A percentile compares a stretch with the other conserved stretches of the same genome.
These are phyloP conservation scores for Flaveria ramosissima DNA, from an alignment of 129 eudicot genomes.

Conservation along the genomic window DNA sequence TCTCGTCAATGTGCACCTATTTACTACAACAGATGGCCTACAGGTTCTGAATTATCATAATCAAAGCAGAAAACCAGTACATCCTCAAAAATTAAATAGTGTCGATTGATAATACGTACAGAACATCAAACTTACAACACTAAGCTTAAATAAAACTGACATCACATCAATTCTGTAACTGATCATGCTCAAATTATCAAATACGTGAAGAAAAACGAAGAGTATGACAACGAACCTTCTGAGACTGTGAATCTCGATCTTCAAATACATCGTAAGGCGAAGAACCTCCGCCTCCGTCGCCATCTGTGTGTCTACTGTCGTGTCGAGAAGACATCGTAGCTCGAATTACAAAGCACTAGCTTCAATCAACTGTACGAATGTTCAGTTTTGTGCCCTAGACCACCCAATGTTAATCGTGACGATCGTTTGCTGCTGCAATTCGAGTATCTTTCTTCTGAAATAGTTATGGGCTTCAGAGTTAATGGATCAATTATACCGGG, in stretches of 20 bases:
- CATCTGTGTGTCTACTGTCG: constrained; percentile 39
- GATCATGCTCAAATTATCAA: not conserved
- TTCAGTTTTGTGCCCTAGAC: constrained; percentile 37
- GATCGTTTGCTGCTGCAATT: not conserved
- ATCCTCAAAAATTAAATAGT: not conserved
- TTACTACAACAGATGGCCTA: not conserved
- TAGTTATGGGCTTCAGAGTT: not conserved
- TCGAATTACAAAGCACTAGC: constrained; percentile 20
- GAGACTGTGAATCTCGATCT: constrained; percentile 54
- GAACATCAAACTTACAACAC: not conserved
- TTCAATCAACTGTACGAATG: constrained; percentile 10
- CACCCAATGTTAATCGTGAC: constrained; percentile 7
- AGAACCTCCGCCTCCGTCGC: constrained; percentile 49
- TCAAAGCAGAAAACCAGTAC: not conserved
- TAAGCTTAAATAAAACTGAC: constrained; percentile 1
- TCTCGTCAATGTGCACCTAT: too few relatives aligned
- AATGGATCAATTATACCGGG: not conserved
- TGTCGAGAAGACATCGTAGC: constrained; percentile 51
- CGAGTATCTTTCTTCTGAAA: not conserved
- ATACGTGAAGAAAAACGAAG: not conserved
- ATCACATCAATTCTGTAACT: not conserved
- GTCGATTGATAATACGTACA: not conserved
- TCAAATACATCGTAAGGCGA: constrained; percentile 56
- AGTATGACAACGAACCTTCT: constrained; percentile 40
- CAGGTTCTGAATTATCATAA: not conserved